Evolutionary conservation across 176 grass and related monocot species (phyloP), one percentile per base, ranked within the genome.

Genomic region (Aegilops longissima): DNA sequence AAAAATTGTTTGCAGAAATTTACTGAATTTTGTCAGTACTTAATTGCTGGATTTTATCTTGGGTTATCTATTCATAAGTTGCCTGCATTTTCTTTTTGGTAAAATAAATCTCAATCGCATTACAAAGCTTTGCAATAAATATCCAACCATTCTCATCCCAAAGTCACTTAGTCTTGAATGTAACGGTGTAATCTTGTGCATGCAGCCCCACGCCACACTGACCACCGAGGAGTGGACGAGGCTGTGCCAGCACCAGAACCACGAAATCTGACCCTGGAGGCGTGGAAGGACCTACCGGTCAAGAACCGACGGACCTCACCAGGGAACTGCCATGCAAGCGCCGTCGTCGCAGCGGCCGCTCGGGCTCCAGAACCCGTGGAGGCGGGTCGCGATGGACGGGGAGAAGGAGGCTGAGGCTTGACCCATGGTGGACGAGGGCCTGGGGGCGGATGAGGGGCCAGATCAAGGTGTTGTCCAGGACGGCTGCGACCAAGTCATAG

Each of bases 381-480:
- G 14, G 49, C 0, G 49, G 49, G 14, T 52, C 14, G 5, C 14
- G 5, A 0, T 52, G 49, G 45, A 52, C 14, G 0, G 49, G 49
- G 47, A 51, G 47, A 94, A 93, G 80, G 83, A 98, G 76, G 8
- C 85, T 98, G 17, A 82, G 70, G 49, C 69, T 86, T 98, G 25
- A 95, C 84, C 78, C 82, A 89, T 92, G 88, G 68, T 85, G 70
- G 77, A 98, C 89, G 88, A 95, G 75, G 92, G 12, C 62, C 92
- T 84, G 87, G 90, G 49, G 49, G 14, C 93, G 83, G 85, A 95
- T 98, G 89, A 90, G 88, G 64, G 93, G 88, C 0, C 87, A 93
- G 84, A 98, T 92, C 36, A 95, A 87, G 74, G 86, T 95, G 61
- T 12, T 10, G 9, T 52, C 14, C 14, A 63, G 61, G 61, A 63